These are phyloP conservation scores for Pascua sp. DNA, from an alignment of 1,284 basidiomycete genomes.

Conservation along the genomic window DNA sequence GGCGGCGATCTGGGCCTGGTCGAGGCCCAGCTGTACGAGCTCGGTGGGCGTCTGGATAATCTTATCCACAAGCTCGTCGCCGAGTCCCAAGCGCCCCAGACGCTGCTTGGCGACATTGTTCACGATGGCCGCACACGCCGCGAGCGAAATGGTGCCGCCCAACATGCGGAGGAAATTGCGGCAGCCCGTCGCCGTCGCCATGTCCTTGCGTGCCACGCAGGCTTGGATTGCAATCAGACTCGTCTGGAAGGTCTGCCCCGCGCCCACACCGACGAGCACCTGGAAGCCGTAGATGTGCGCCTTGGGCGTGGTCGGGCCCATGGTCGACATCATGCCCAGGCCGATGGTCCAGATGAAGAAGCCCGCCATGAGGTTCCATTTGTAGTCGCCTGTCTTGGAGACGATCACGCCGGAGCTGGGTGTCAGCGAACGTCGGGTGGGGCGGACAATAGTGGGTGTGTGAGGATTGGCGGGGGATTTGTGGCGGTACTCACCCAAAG, in stretches of 20 bases:
- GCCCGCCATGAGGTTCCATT: conserved; percentile 60
- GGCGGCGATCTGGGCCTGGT: conserved; percentile 8
- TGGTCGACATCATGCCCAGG: conserved; percentile 63
- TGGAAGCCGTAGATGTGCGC: conserved; percentile 62
- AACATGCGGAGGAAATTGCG: conserved; percentile 38
- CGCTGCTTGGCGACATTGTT: conserved; percentile 31
- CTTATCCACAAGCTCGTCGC: neutral
- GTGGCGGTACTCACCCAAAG: conserved; percentile 17
- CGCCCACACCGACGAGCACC: conserved; percentile 63
- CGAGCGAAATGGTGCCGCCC: conserved; percentile 23
- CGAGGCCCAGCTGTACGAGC: conserved; percentile 17
- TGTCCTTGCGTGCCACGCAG: conserved; percentile 27
- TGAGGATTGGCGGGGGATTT: too few species aligned
- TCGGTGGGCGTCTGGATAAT: conserved; percentile 30
- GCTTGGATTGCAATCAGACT: conserved; percentile 55
- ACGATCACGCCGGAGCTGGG: conserved; percentile 57
- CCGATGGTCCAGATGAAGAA: conserved; percentile 65
- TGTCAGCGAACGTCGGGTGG: too few species aligned
- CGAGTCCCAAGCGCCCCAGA: neutral
- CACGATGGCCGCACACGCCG: conserved; percentile 24
- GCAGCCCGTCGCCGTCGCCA: conserved; percentile 37
- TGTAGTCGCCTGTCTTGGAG: conserved; percentile 62
- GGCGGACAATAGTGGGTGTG: too few species aligned
- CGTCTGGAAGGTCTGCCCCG: conserved; percentile 53
- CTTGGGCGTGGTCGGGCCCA: conserved; percentile 55